phyloP scores from a whole-genome alignment of 1,139 yeast genomes.

The Saccharomyces hybrid region DNA sequence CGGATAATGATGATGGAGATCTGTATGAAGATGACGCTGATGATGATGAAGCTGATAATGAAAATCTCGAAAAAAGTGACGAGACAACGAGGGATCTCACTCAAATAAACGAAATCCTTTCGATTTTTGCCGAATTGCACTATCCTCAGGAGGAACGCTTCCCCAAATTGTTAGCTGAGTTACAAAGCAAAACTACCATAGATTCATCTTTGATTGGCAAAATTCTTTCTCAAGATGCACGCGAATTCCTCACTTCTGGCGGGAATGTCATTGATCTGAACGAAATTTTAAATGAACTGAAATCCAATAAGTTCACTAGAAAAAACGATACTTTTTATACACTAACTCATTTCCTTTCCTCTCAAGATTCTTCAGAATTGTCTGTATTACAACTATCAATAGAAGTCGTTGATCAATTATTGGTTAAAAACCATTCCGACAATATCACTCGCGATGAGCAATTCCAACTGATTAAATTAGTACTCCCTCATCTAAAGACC shows the following conservation, averaged over 20 bases:
- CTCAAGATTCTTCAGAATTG: background rate
- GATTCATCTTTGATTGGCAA: background rate
- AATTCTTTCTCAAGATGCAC: background rate
- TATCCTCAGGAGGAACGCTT: slow-evolving; percentile 6
- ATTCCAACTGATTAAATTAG: slow-evolving; percentile 1
- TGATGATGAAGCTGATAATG: slow-evolving; percentile 4
- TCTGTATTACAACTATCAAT: slow-evolving; percentile 6
- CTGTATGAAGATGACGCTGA: slow-evolving; percentile 3
- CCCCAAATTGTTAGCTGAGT: slow-evolving; percentile 1
- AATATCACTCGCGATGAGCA: background rate
- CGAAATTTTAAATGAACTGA: slow-evolving; percentile 2
- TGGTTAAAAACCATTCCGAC: slow-evolving; percentile 3
- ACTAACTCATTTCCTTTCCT: slow-evolving; percentile 1
- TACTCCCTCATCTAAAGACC: slow-evolving; percentile 14
- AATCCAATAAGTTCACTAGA: background rate
- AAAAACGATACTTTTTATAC: slow-evolving; percentile 3
- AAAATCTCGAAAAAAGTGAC: background rate
- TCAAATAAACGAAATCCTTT: background rate
- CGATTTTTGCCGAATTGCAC: background rate
- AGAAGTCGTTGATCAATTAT: slow-evolving; percentile 9
- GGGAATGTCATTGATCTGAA: background rate
- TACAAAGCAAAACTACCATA: background rate
- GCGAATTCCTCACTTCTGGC: background rate
- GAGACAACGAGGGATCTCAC: background rate
- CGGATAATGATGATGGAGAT: slow-evolving; percentile 7